phyloP scores from a whole-genome alignment of 2,329 filamentous ascomycete species.

The Arthroderma sp. region DNA sequence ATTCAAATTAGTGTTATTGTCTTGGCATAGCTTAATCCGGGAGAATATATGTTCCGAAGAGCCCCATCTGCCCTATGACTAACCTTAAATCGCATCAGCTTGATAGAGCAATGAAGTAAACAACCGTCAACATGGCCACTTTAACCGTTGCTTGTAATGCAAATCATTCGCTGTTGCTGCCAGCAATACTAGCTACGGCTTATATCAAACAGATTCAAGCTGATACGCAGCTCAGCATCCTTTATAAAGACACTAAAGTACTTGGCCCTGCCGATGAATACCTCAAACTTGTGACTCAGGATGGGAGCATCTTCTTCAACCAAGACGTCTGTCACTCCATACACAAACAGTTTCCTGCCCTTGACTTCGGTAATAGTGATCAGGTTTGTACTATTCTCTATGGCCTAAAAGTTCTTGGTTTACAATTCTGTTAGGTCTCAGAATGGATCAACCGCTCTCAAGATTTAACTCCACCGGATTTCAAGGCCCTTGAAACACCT shows the following conservation, averaged over 20 bases:
- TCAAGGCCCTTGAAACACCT: slow-evolving; percentile 65
- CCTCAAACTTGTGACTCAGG: neutral
- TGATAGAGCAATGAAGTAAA: too few relatives aligned
- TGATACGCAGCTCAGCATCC: slow-evolving; percentile 23
- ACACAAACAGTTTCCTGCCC: slow-evolving; percentile 3
- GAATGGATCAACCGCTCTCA: slow-evolving; percentile 43
- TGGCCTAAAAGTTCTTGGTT: too few relatives aligned
- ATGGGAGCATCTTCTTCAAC: slow-evolving; percentile 13
- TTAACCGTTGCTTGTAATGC: slow-evolving; percentile 28
- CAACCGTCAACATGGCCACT: slow-evolving; percentile 2
- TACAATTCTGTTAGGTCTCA: slow-evolving; percentile 6
- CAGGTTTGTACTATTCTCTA: slow-evolving; percentile 11
- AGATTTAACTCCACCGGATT: slow-evolving; percentile 50
- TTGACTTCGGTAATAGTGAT: slow-evolving; percentile 23
- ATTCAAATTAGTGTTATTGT: too few relatives aligned
- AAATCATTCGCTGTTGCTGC: slow-evolving; percentile 29
- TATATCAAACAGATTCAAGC: slow-evolving; percentile 26
- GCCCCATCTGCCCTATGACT: too few relatives aligned
- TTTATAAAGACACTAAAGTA: slow-evolving; percentile 22
- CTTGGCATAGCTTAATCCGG: neutral
- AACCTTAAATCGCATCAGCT: too few relatives aligned
- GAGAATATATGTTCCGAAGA: too few relatives aligned
- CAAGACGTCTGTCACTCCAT: slow-evolving; percentile 1
- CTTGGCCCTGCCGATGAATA: slow-evolving; percentile 7
- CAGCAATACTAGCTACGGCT: slow-evolving; percentile 27